phyloP scores from a whole-genome alignment of 139 green algal species.

The Micromonas commoda region DNA sequence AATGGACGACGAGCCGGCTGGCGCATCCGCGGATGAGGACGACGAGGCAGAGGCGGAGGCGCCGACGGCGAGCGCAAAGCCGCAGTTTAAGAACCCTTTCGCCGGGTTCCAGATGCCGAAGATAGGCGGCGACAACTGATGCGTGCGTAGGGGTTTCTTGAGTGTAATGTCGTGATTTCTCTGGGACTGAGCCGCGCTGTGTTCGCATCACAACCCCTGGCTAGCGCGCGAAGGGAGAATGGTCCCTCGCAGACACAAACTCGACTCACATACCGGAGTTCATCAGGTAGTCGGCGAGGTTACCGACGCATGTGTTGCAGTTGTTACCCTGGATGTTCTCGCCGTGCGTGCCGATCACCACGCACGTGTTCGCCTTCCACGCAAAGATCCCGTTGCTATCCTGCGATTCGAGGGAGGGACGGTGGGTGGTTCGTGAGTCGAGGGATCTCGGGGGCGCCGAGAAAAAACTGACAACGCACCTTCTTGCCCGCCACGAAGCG shows the following conservation, averaged over 20 bases:
- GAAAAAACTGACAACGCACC: neutral
- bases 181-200: too few relatives aligned
- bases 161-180: too few relatives aligned
- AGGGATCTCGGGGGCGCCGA: neutral
- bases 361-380: neutral
- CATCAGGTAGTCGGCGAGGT: conserved; percentile 5
- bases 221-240: too few relatives aligned
- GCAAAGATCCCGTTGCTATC: neutral
- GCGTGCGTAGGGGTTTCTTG: too few relatives aligned
- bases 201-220: too few relatives aligned
- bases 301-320: neutral
- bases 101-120: neutral
- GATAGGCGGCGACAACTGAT: neutral
- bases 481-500: neutral
- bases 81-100: neutral
- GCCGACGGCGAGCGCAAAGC: neutral
- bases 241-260: too few relatives aligned
- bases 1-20: neutral
- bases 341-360: conserved; percentile 11
- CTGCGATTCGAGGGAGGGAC: neutral
- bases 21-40: neutral
- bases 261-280: neutral
- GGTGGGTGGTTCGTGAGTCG: neutral
- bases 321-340: neutral
- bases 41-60: neutral